Conservation (phyloP, 257 asterid genomes). For the Gardenia jasminoides region DNA sequence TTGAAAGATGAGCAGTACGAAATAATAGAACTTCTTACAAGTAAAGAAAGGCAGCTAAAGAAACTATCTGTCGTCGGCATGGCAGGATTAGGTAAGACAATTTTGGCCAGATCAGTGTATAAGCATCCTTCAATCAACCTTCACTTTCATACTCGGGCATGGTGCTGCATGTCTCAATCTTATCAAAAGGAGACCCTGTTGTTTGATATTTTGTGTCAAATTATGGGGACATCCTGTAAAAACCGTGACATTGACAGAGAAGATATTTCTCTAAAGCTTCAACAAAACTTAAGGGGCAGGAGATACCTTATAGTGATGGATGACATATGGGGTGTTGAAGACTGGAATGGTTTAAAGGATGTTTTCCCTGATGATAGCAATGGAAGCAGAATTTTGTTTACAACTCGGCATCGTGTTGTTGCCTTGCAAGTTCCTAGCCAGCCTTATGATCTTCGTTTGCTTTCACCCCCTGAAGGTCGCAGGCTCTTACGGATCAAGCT, state of each 20-base stretch:
- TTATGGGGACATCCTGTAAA: no score
- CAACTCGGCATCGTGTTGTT: neutral
- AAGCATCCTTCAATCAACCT: neutral
- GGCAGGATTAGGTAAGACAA: no score
- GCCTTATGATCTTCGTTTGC: neutral
- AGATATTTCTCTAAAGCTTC: neutral
- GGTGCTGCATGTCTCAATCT: neutral
- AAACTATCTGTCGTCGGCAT: neutral
- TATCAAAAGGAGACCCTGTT: neutral
- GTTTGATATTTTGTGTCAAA: neutral
- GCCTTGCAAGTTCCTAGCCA: neutral
- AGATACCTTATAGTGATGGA: conserved; percentile 22
- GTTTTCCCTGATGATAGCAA: conserved; percentile 10
- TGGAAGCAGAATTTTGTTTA: conserved; percentile 19
- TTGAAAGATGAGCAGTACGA: neutral
- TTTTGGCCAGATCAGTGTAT: neutral
- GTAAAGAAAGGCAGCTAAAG: neutral
- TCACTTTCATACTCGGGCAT: neutral
- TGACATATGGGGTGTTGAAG: conserved; percentile 15
- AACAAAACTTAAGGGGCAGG: neutral
- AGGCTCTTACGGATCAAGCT: conserved; percentile 31
- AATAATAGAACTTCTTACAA: neutral
- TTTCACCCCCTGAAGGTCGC: conserved; percentile 27
- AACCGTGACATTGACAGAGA: conserved; percentile 1
- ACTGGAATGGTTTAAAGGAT: conserved; percentile 7